Conservation (phyloP, 1,139 yeast species). For the Petasospora fabianii region DNA sequence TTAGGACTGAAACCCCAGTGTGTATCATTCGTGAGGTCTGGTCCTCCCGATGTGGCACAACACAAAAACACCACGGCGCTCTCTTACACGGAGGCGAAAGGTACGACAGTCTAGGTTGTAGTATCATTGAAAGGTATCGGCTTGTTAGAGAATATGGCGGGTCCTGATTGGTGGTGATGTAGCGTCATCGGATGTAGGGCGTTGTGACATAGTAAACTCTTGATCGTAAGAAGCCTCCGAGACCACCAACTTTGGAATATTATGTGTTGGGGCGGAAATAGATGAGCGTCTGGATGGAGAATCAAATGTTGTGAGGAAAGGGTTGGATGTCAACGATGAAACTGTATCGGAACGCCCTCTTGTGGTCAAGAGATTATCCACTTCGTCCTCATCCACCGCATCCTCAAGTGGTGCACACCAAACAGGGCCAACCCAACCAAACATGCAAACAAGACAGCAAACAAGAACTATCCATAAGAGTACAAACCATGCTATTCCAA, state of each 20-base stretch:
- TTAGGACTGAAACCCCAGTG: too few species aligned
- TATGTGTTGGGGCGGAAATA: not conserved
- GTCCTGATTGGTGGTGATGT: not conserved
- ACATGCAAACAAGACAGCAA: not conserved
- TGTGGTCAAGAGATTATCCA: not conserved
- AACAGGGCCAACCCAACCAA: constrained; percentile 15
- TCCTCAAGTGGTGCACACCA: constrained; percentile 16
- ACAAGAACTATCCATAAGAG: constrained; percentile 9
- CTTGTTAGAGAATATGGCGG: constrained; percentile 1
- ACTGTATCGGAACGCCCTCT: not conserved
- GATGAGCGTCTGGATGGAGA: not conserved
- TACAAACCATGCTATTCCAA: constrained; percentile 6
- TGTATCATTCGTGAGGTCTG: too few species aligned
- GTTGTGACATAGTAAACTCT: not conserved
- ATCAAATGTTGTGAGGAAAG: not conserved
- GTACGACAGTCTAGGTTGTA: too few species aligned
- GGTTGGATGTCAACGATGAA: not conserved
- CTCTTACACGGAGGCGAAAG: too few species aligned
- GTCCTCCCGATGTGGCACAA: too few species aligned
- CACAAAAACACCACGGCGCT: too few species aligned
- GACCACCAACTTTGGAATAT: not conserved
- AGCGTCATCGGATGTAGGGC: not conserved
- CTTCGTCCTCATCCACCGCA: constrained; percentile 7
- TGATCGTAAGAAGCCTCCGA: not conserved
- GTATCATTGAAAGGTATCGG: too few species aligned